These are phyloP conservation scores for Clarireedia monteithiana DNA, from an alignment of 2,329 filamentous ascomycete species.

Conservation along the genomic window DNA sequence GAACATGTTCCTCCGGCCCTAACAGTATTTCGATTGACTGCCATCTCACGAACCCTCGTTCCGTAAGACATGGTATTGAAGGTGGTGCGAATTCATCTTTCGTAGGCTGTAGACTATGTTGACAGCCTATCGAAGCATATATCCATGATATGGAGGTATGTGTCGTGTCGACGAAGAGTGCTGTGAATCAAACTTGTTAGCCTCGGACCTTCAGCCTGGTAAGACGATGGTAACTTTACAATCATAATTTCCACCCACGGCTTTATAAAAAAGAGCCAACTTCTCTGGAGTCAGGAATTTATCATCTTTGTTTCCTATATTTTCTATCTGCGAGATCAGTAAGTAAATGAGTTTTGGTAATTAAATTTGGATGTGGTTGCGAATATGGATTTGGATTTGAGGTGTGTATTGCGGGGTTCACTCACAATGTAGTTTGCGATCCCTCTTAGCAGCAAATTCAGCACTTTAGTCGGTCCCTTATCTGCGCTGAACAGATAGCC, in stretches of 20 bases:
- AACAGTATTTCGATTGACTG: constrained; percentile 85
- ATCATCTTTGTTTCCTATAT: constrained; percentile 50
- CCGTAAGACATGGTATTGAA: constrained; percentile 73
- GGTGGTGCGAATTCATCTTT: constrained; percentile 64
- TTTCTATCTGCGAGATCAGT: constrained; percentile 38
- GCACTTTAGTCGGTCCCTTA: constrained; percentile 58
- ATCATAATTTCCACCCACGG: constrained; percentile 70
- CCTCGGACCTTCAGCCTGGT: constrained; percentile 6
- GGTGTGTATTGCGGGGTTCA: constrained; percentile 9
- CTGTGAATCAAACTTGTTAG: constrained; percentile 30
- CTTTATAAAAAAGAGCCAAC: constrained; percentile 68
- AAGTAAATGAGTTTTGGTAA: neutral
- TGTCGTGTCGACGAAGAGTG: constrained; percentile 71
- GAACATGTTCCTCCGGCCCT: constrained; percentile 79
- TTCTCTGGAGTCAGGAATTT: constrained; percentile 55
- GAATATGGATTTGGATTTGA: neutral
- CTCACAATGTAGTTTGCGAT: constrained; percentile 66
- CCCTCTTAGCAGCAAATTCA: constrained; percentile 60
- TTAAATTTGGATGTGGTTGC: neutral
- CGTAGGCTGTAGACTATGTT: constrained; percentile 75
- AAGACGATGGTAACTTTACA: constrained; percentile 31
- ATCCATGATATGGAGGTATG: constrained; percentile 77
- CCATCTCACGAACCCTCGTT: constrained; percentile 84
- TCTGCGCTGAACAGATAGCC: constrained; percentile 60
- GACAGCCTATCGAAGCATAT: constrained; percentile 84